Percentiles rank a stretch among this genome's conserved stretches.
Conservation (phyloP, 1,139 yeast genomes). For the Lodderomyces orthopsilosis region DNA sequence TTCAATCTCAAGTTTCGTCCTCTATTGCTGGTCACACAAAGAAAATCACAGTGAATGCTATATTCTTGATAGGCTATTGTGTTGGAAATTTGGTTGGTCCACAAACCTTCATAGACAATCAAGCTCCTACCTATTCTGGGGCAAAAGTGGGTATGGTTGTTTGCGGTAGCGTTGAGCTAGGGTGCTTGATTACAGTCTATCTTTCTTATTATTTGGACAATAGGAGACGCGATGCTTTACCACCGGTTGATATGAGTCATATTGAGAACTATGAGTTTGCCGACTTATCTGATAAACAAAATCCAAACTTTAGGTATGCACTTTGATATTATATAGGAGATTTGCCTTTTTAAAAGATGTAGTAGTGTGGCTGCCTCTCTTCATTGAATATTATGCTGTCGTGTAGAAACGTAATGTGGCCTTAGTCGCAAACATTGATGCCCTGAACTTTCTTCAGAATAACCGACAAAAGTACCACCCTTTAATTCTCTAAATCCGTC, state of each 20-base stretch:
- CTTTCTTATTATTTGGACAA: slow-evolving; percentile 30
- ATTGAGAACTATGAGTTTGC: slow-evolving; percentile 53
- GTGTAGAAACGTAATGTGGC: slow-evolving; percentile 4
- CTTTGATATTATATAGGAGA: neutral
- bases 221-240: slow-evolving; percentile 21
- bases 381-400: too few relatives aligned
- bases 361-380: too few relatives aligned
- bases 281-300: slow-evolving; percentile 66
- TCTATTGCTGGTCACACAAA: slow-evolving; percentile 74
- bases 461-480: too few relatives aligned
- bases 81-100: slow-evolving; percentile 73
- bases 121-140: slow-evolving; percentile 51
- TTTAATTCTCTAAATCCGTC: too few relatives aligned
- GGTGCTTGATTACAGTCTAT: slow-evolving; percentile 21
- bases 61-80: slow-evolving; percentile 60
- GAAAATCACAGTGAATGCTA: slow-evolving; percentile 57
- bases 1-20: slow-evolving; percentile 46
- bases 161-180: slow-evolving; percentile 25
- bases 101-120: slow-evolving; percentile 53
- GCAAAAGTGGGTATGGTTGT: slow-evolving; percentile 42
- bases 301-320: slow-evolving; percentile 56
- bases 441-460: too few relatives aligned
- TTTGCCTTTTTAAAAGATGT: too few relatives aligned
- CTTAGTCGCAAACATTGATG: too few relatives aligned
- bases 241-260: slow-evolving; percentile 13